phyloP scores from a whole-genome alignment of 192 early-diverging fungal genomes.

The Ambispora gerdemannii region DNA sequence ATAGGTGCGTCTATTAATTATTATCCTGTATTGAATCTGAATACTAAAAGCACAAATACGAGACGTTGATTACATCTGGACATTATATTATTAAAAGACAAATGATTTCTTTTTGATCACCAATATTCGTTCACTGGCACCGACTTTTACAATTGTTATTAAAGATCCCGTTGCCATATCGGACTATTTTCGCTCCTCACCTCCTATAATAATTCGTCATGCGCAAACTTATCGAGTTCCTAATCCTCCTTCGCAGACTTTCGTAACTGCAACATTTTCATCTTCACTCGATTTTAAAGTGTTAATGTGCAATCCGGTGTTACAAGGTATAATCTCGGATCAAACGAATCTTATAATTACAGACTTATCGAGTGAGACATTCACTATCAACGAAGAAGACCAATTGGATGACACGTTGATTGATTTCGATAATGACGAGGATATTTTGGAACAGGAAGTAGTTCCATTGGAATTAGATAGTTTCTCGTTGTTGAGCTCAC shows the following conservation, averaged over 20 bases:
- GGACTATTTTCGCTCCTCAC: slow-evolving; percentile 30
- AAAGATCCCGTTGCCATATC: slow-evolving; percentile 37
- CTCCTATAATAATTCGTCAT: slow-evolving; percentile 42
- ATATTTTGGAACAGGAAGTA: slow-evolving; percentile 10
- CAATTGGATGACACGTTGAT: background rate
- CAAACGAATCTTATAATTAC: slow-evolving; percentile 56
- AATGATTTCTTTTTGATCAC: background rate
- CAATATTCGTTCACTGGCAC: slow-evolving; percentile 16
- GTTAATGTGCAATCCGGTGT: slow-evolving; percentile 61
- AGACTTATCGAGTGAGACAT: slow-evolving; percentile 40
- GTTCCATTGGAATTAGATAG: background rate
- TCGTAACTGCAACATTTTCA: slow-evolving; percentile 11
- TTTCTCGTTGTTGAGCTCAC: background rate
- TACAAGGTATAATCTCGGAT: slow-evolving; percentile 59
- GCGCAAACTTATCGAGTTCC: slow-evolving; percentile 36
- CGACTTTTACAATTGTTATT: background rate
- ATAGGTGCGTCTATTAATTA: slow-evolving; percentile 33
- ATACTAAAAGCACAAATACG: slow-evolving; percentile 31
- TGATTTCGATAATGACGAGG: slow-evolving; percentile 31
- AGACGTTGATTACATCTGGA: too few species aligned
- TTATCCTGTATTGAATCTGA: background rate
- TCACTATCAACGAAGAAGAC: slow-evolving; percentile 9
- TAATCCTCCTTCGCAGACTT: slow-evolving; percentile 30
- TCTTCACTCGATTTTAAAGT: slow-evolving; percentile 38
- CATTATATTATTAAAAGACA: too few species aligned